These are phyloP conservation scores for Saccharum officinarum DNA, from an alignment of 176 grass and related monocot species.

Conservation along the genomic window DNA sequence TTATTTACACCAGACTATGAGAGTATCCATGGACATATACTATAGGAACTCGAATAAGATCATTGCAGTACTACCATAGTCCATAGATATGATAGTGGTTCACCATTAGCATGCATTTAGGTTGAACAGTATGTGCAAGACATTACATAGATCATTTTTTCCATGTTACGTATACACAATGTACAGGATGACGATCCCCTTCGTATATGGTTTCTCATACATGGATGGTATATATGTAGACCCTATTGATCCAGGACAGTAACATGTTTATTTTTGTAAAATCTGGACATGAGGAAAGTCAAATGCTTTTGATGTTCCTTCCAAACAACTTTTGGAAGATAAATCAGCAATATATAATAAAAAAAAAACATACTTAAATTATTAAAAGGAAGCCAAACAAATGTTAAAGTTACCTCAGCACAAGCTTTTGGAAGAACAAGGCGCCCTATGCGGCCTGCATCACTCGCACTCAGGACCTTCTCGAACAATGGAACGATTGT, in stretches of 20 bases:
- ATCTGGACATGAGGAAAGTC: not conserved
- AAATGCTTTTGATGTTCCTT: slow-evolving; percentile 11
- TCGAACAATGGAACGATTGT: slow-evolving; percentile 97
- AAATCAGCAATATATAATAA: slow-evolving; percentile 7
- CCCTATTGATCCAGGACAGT: not conserved
- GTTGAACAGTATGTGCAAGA: not conserved
- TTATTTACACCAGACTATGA: slow-evolving; percentile 10
- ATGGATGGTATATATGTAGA: not conserved
- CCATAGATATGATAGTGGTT: not conserved
- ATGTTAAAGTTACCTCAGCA: slow-evolving; percentile 77
- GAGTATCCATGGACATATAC: not conserved
- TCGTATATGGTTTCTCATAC: not conserved
- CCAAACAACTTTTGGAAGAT: not conserved
- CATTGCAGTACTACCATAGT: slow-evolving; percentile 12
- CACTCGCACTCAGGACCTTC: slow-evolving; percentile 98
- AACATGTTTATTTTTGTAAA: not conserved
- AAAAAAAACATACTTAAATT: slow-evolving; percentile 5
- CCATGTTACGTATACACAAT: not conserved
- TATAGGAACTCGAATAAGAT: not conserved
- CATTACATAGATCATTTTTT: not conserved
- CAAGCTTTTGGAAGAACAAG: slow-evolving; percentile 99
- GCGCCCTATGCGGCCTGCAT: slow-evolving; percentile 96
- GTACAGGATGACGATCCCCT: not conserved
- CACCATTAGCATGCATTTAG: not conserved
- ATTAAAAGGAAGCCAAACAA: slow-evolving; percentile 4